phyloP scores from a whole-genome alignment of 148 eudicot genomes.

The Vaccinium vitisidaea region DNA sequence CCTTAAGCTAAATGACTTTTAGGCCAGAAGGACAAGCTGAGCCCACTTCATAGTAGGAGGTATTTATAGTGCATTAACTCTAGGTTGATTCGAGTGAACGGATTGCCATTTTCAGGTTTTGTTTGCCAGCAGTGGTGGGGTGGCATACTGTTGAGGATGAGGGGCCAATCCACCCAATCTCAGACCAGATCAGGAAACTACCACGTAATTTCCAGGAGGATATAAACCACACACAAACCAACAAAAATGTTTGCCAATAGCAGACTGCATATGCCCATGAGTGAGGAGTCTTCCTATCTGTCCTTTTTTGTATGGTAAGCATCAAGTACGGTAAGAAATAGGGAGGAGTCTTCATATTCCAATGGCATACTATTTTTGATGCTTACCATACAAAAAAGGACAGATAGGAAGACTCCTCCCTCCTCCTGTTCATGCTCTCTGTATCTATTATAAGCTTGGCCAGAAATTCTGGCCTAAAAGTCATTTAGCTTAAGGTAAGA shows the following conservation, averaged over 20 bases:
- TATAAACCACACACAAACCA: not conserved
- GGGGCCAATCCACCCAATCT: not conserved
- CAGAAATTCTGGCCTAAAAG: too few species aligned
- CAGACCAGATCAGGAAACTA: constrained; percentile 4
- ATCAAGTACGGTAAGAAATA: not conserved
- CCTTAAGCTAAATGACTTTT: not conserved
- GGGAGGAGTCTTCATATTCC: too few species aligned
- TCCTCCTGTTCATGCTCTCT: too few species aligned
- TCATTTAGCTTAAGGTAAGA: too few species aligned
- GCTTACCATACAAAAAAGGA: too few species aligned
- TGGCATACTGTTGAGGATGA: not conserved
- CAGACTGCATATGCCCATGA: not conserved
- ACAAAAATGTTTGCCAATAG: not conserved
- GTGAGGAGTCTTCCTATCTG: not conserved
- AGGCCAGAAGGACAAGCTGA: constrained; percentile 2
- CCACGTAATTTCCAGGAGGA: constrained; percentile 14
- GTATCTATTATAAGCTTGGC: too few species aligned
- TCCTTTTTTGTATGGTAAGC: not conserved
- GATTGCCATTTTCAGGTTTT: constrained; percentile 1
- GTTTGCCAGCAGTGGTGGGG: not conserved
- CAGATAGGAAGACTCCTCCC: too few species aligned
- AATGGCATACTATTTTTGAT: too few species aligned
- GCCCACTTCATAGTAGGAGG: not conserved
- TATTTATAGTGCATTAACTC: not conserved
- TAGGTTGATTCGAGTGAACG: not conserved